Percentiles rank a stretch among this genome's conserved stretches.
Conservation (phyloP, 768 basidiomycete genomes). For the Serpula lacrymans region DNA sequence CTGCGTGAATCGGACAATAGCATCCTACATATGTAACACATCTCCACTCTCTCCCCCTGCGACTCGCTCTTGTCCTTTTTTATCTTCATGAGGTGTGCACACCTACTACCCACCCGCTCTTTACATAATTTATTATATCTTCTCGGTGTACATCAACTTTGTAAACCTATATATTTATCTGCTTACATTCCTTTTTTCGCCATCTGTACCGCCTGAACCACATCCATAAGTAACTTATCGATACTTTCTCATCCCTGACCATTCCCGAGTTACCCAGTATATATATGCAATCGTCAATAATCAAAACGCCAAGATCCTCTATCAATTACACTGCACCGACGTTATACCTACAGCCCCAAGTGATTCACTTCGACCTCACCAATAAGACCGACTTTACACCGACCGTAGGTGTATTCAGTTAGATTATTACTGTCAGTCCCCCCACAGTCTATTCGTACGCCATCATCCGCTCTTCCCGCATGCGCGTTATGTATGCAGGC, state of each 20-base stretch:
- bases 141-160: too few relatives aligned
- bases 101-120: too few relatives aligned
- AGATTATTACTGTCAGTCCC: constrained; percentile 8
- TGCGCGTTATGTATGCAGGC: constrained; percentile 52
- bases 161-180: too few relatives aligned
- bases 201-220: too few relatives aligned
- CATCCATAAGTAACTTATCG: too few relatives aligned
- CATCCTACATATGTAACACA: constrained; percentile 14
- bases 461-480: constrained; percentile 13
- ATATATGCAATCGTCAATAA: too few relatives aligned
- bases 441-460: constrained; percentile 9
- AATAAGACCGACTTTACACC: neutral
- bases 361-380: neutral
- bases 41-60: constrained; percentile 13
- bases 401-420: neutral
- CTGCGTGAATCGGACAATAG: constrained; percentile 21
- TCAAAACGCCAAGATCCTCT: neutral
- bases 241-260: too few relatives aligned
- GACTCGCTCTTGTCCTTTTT: constrained; percentile 32
- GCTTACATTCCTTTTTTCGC: too few relatives aligned
- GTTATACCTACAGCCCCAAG: neutral
- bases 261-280: too few relatives aligned
- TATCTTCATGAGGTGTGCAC: too few relatives aligned
- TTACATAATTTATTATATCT: too few relatives aligned
- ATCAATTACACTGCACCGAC: neutral